phyloP scores from a whole-genome alignment of 1,139 yeast species.

The Geotrichum candidum region DNA sequence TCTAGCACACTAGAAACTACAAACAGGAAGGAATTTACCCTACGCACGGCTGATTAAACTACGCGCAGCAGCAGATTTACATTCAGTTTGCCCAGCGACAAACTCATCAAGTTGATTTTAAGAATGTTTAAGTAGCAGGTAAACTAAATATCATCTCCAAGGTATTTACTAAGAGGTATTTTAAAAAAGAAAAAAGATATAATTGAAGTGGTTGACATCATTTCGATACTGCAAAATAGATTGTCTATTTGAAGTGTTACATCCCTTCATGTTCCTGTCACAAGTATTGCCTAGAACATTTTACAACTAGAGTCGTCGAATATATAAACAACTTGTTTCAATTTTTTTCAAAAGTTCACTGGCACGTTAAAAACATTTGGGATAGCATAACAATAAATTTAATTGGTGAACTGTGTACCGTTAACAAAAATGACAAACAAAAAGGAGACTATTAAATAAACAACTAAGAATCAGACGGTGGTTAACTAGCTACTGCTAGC shows the following conservation, averaged over 20 bases:
- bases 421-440: neutral
- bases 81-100: neutral
- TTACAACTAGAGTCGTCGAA: too few species aligned
- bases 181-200: too few species aligned
- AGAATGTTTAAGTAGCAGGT: too few species aligned
- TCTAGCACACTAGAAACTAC: neutral
- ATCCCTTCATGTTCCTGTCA: neutral
- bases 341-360: too few species aligned
- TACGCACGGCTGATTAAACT: neutral
- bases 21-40: neutral
- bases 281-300: neutral
- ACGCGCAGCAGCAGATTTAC: neutral
- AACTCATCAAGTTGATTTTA: neutral
- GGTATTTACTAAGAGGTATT: too few species aligned
- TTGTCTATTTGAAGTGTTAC: too few species aligned
- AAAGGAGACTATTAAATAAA: neutral
- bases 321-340: neutral
- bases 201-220: too few species aligned
- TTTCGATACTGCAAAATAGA: too few species aligned
- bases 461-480: neutral
- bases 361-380: too few species aligned
- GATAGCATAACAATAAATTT: too few species aligned
- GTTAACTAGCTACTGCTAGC: neutral
- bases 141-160: too few species aligned
- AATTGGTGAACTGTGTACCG: too few species aligned